Evolutionary conservation across 768 basidiomycete genomes (phyloP).

Genomic region (Collybiopsis luxurians): DNA sequence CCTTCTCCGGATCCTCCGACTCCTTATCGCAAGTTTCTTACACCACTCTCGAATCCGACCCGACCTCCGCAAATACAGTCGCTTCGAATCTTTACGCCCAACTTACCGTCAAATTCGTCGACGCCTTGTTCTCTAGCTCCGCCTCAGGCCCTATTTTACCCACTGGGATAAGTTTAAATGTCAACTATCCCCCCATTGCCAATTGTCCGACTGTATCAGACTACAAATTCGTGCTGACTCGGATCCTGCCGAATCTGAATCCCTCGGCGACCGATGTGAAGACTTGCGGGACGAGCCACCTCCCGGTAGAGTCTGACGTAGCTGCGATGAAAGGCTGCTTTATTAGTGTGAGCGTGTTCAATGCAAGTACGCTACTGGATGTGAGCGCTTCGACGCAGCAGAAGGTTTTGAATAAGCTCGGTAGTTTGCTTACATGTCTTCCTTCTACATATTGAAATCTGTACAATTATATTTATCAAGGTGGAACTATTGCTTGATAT

Average conservation of each 20-base stretch:
- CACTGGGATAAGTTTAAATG: conserved; percentile 39
- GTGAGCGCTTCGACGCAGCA: conserved; percentile 39
- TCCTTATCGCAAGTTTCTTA: conserved; percentile 44
- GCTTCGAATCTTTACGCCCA: conserved; percentile 41
- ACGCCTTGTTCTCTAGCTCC: conserved; percentile 23
- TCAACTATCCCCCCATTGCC: conserved; percentile 44
- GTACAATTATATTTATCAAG: no score
- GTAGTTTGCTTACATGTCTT: conserved; percentile 28
- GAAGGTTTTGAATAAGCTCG: conserved; percentile 33
- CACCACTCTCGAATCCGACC: conserved; percentile 41
- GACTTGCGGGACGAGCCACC: conserved; percentile 40
- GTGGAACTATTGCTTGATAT: no score
- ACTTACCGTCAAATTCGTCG: conserved; percentile 38
- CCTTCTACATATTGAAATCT: background rate
- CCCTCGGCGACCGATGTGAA: conserved; percentile 40
- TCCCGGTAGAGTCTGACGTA: conserved; percentile 42
- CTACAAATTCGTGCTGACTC: conserved; percentile 44
- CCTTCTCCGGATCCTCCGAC: conserved; percentile 37
- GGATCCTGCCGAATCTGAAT: conserved; percentile 27
- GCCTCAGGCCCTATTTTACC: conserved; percentile 36
- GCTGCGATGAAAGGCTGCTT: conserved; percentile 36
- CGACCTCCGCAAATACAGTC: conserved; percentile 29
- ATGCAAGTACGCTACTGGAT: conserved; percentile 41
- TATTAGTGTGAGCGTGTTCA: conserved; percentile 45
- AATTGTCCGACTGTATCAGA: conserved; percentile 34